Conservation (phyloP, 345 rosid genomes). For the Arabidopsis thaliana region TAIR10.1 NC_003074.8:19285001-19285500, state of each 20-base stretch:
- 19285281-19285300: conserved; percentile 41
- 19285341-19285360: conserved; percentile 53
- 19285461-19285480: background rate
- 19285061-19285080: conserved; percentile 45
- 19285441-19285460: background rate
- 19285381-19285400: conserved; percentile 56
- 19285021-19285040: conserved; percentile 67
- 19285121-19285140: conserved; percentile 52
- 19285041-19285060: conserved; percentile 68
- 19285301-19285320: conserved; percentile 51
- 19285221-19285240: conserved; percentile 52
- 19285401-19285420: conserved; percentile 37
- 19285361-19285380: conserved; percentile 33
- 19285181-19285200: conserved; percentile 55
- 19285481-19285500: background rate
- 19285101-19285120: conserved; percentile 55
- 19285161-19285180: conserved; percentile 62
- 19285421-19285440: background rate
- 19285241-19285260: conserved; percentile 54
- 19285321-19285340: conserved; percentile 50
- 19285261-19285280: conserved; percentile 24
- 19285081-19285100: conserved; percentile 37
- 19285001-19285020: conserved; percentile 78
- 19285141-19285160: conserved; percentile 71
- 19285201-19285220: conserved; percentile 59